Percentiles rank a stretch among this genome's conserved stretches.
phyloP scores from a whole-genome alignment of 169 alveolate species.

The Plasmodium coatneyi region DNA sequence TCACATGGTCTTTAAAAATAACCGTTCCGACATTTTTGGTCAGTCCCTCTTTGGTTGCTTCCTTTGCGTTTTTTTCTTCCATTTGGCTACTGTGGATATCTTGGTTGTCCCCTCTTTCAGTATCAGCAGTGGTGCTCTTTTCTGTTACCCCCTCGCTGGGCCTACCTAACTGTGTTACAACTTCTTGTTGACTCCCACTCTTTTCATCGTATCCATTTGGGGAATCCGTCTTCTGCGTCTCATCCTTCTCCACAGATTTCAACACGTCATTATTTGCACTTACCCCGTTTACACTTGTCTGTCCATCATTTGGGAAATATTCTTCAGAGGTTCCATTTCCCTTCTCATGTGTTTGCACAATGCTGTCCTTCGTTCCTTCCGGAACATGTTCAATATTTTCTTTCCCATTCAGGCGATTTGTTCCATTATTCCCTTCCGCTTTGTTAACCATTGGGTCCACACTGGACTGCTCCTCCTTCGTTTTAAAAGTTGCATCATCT shows the following conservation, averaged over 20 bases:
- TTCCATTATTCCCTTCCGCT: not conserved
- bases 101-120: not conserved
- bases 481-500: not conserved
- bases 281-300: not conserved
- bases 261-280: not conserved
- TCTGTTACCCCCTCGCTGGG: not conserved
- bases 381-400: not conserved
- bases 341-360: not conserved
- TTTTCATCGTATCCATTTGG: slow-evolving; percentile 5
- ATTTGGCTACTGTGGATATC: not conserved
- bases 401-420: not conserved
- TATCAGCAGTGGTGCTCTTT: not conserved
- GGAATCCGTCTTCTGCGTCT: not conserved
- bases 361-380: not conserved
- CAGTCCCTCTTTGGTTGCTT: not conserved
- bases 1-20: slow-evolving; percentile 44
- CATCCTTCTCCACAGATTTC: not conserved
- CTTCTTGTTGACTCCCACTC: not conserved
- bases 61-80: not conserved
- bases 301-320: not conserved
- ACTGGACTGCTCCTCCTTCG: not conserved
- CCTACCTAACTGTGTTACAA: not conserved
- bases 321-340: not conserved
- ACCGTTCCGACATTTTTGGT: slow-evolving; percentile 21
- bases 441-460: not conserved